phyloP scores from a whole-genome alignment of 345 rosid genomes.

The Camelina hispida region DNA sequence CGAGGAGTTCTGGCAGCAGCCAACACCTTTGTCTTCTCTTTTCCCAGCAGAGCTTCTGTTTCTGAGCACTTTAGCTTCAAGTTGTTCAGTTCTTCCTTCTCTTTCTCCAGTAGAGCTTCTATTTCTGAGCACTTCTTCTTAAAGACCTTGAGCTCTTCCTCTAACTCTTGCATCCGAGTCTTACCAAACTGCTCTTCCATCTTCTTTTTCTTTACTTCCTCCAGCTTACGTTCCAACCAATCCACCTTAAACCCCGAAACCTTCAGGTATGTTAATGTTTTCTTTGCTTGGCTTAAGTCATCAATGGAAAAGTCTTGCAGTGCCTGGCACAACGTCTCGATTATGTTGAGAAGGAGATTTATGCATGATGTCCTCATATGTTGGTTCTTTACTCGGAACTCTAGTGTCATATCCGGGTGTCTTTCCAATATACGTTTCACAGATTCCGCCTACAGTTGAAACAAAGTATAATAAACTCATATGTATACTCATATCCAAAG shows the following conservation, averaged over 20 bases:
- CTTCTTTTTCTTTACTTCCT: not conserved
- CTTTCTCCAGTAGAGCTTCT: not conserved
- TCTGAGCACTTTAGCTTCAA: not conserved
- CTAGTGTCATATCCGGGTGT: not conserved
- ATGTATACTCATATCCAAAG: too few species aligned
- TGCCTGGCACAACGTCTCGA: not conserved
- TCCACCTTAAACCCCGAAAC: not conserved
- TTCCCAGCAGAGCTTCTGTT: not conserved
- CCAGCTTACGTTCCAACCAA: not conserved
- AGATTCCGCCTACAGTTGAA: not conserved
- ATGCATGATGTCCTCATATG: not conserved
- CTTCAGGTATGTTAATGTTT: not conserved
- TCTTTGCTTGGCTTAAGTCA: not conserved
- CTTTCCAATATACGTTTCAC: not conserved
- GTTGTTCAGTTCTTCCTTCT: not conserved
- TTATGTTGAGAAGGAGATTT: not conserved
- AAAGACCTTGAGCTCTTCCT: not conserved
- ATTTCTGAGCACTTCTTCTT: not conserved
- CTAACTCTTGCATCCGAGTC: not conserved
- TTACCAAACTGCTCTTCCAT: not conserved
- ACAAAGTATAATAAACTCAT: too few species aligned
- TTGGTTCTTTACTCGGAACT: not conserved
- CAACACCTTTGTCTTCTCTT: not conserved
- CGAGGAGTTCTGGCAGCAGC: not conserved
- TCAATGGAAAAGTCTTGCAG: not conserved